Conservation (phyloP, 495 filamentous ascomycete genomes). For the Aspergillus campestris region DNA sequence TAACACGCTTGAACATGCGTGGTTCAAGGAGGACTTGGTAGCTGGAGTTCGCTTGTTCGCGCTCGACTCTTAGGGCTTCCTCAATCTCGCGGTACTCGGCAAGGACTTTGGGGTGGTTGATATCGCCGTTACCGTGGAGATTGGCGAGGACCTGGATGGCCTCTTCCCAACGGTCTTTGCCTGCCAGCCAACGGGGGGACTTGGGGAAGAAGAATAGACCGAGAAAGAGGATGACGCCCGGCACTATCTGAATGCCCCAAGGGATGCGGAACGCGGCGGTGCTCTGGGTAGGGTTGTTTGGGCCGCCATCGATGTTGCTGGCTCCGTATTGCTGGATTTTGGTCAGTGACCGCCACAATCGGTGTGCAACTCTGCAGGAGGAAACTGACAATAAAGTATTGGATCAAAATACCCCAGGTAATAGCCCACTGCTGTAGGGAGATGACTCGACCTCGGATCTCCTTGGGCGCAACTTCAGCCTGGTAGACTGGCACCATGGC, state of each 20-base stretch:
- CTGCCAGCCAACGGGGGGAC: slow-evolving; percentile 68
- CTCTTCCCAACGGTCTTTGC: slow-evolving; percentile 65
- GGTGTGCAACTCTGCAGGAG: slow-evolving; percentile 27
- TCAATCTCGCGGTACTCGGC: slow-evolving; percentile 11
- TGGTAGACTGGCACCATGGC: slow-evolving; percentile 67
- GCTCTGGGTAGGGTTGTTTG: slow-evolving; percentile 47
- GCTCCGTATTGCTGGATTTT: slow-evolving; percentile 10
- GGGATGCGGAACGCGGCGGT: slow-evolving; percentile 58
- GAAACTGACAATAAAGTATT: slow-evolving; percentile 64
- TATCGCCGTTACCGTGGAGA: slow-evolving; percentile 31
- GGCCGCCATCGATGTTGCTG: slow-evolving; percentile 43
- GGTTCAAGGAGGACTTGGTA: slow-evolving; percentile 52
- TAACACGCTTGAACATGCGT: slow-evolving; percentile 58
- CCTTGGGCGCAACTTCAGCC: slow-evolving; percentile 64
- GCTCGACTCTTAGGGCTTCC: slow-evolving; percentile 14
- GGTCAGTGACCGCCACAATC: neutral
- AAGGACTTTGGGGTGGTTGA: slow-evolving; percentile 10
- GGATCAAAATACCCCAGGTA: slow-evolving; percentile 61
- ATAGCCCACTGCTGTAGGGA: slow-evolving; percentile 71
- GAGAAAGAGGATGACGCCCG: slow-evolving; percentile 54
- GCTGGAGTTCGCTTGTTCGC: slow-evolving; percentile 31
- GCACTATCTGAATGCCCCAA: slow-evolving; percentile 66
- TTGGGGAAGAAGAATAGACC: slow-evolving; percentile 66
- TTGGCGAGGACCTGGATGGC: slow-evolving; percentile 51
- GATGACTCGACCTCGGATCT: slow-evolving; percentile 67